Evolutionary conservation across 2,329 filamentous ascomycete species (phyloP).

Genomic region (Penicillium glabrum): DNA sequence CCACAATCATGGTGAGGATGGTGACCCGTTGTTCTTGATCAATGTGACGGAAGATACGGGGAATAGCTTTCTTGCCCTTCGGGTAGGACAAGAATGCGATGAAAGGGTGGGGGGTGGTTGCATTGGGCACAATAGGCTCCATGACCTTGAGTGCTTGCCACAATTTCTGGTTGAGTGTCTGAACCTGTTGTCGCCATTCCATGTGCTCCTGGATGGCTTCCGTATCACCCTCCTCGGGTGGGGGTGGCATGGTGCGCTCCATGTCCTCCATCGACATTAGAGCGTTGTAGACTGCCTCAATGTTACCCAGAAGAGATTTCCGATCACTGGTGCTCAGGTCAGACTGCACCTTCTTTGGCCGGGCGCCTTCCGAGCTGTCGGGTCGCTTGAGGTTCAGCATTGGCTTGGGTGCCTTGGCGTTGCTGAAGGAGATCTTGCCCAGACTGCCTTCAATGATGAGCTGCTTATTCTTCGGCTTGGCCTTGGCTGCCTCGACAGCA

Average conservation of each 20-base stretch:
- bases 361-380: slow-evolving; percentile 64
- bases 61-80: slow-evolving; percentile 95
- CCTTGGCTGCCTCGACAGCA: slow-evolving; percentile 94
- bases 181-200: slow-evolving; percentile 73
- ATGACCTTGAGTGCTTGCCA: slow-evolving; percentile 90
- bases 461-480: slow-evolving; percentile 96
- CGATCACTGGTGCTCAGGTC: slow-evolving; percentile 67
- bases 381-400: slow-evolving; percentile 91
- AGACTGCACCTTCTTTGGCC: slow-evolving; percentile 49
- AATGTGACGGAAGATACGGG: slow-evolving; percentile 90
- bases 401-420: slow-evolving; percentile 94
- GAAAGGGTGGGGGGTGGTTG: slow-evolving; percentile 77
- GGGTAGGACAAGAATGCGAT: slow-evolving; percentile 91
- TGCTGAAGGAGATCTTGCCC: slow-evolving; percentile 98
- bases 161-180: slow-evolving; percentile 72
- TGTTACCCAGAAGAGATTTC: slow-evolving; percentile 79
- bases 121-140: slow-evolving; percentile 77
- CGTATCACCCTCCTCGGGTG: slow-evolving; percentile 63
- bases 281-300: slow-evolving; percentile 83
- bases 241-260: slow-evolving; percentile 74
- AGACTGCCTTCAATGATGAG: slow-evolving; percentile 93
- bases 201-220: slow-evolving; percentile 72
- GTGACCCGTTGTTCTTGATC: slow-evolving; percentile 88
- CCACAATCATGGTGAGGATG: slow-evolving; percentile 91
- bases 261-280: slow-evolving; percentile 95